A percentile compares a stretch with the other conserved stretches of the same genome.
phyloP scores from a whole-genome alignment of 805 yeast species.

The Yamadazyma paraphyllophila region DNA sequence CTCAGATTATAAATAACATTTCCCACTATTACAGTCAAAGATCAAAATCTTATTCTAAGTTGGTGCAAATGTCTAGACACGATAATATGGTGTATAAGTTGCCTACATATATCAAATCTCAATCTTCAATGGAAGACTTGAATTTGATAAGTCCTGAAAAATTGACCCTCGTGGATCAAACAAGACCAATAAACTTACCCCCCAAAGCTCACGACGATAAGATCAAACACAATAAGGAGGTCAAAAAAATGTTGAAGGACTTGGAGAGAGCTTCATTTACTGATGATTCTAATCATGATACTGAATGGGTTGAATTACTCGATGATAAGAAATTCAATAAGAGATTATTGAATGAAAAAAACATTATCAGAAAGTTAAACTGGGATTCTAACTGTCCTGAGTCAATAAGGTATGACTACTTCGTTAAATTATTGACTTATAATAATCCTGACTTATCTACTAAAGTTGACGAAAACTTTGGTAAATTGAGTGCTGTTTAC shows the following conservation, averaged over 20 bases:
- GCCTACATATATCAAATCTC: constrained; percentile 39
- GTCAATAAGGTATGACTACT: constrained; percentile 26
- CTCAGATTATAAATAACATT: constrained; percentile 35
- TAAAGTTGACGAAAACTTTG: constrained; percentile 19
- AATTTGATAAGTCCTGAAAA: constrained; percentile 61
- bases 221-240: constrained; percentile 54
- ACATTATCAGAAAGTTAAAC: constrained; percentile 27
- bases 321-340: constrained; percentile 23
- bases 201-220: constrained; percentile 58
- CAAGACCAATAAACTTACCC: constrained; percentile 72
- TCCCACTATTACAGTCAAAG: constrained; percentile 36
- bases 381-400: constrained; percentile 39
- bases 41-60: constrained; percentile 31
- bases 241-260: constrained; percentile 43
- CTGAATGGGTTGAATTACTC: constrained; percentile 15
- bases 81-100: constrained; percentile 33
- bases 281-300: constrained; percentile 7
- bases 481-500: constrained; percentile 21
- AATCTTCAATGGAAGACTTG: constrained; percentile 55
- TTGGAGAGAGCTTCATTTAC: constrained; percentile 24
- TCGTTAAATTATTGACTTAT: constrained; percentile 21
- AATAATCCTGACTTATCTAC: constrained; percentile 15
- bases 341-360: constrained; percentile 27
- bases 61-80: constrained; percentile 32
- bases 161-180: constrained; percentile 49